phyloP scores from a whole-genome alignment of 1,284 basidiomycete species.

The Ustilago esculenta region DNA sequence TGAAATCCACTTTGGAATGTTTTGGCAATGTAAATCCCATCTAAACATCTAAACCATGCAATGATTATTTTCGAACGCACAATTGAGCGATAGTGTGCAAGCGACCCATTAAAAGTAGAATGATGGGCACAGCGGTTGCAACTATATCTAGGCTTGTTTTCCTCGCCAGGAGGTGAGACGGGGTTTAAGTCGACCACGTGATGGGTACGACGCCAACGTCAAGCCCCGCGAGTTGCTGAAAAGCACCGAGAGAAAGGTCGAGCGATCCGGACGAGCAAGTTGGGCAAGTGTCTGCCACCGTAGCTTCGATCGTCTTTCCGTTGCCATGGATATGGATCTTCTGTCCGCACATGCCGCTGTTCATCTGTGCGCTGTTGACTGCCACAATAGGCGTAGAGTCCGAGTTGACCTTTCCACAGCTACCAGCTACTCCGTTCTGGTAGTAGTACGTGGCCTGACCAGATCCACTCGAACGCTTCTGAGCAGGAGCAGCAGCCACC shows the following conservation, averaged over 20 bases:
- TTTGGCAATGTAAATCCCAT: too few relatives aligned
- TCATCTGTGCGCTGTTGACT: slow-evolving; percentile 45
- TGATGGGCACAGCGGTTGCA: slow-evolving; percentile 16
- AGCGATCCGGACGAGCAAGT: slow-evolving; percentile 44
- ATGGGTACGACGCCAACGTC: slow-evolving; percentile 40
- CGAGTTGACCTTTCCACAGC: slow-evolving; percentile 51
- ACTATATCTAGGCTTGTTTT: too few relatives aligned
- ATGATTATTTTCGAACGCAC: too few relatives aligned
- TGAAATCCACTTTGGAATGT: too few relatives aligned
- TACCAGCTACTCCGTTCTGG: slow-evolving; percentile 55
- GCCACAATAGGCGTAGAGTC: slow-evolving; percentile 46
- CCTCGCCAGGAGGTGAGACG: too few relatives aligned
- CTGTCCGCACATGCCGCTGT: slow-evolving; percentile 32
- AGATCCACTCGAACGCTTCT: slow-evolving; percentile 29
- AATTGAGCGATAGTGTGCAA: neutral
- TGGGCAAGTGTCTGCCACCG: slow-evolving; percentile 50
- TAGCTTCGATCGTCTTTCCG: slow-evolving; percentile 48
- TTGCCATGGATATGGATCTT: slow-evolving; percentile 30
- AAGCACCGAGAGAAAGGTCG: slow-evolving; percentile 54
- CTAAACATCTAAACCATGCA: too few relatives aligned
- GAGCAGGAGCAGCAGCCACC: slow-evolving; percentile 34
- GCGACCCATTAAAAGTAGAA: slow-evolving; percentile 3
- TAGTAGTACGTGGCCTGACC: slow-evolving; percentile 54
- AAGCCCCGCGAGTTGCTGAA: slow-evolving; percentile 35
- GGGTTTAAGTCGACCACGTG: slow-evolving; percentile 40